Evolutionary conservation across 2,329 filamentous ascomycete genomes (phyloP).

Genomic region (Trichophyton simii): DNA sequence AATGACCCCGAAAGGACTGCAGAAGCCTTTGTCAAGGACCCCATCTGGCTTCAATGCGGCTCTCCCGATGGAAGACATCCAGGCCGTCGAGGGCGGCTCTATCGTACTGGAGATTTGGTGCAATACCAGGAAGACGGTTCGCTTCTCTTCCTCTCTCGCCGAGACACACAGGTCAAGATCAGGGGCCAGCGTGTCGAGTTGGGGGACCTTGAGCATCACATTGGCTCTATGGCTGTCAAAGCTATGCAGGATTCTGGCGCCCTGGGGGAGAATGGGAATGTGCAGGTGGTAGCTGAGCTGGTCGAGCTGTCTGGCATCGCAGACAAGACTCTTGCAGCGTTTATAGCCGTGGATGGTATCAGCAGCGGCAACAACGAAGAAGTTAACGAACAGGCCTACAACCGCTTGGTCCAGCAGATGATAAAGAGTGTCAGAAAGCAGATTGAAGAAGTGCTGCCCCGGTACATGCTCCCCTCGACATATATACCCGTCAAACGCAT

Average conservation of each 20-base stretch:
- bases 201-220: conserved; percentile 50
- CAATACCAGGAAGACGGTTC: conserved; percentile 13
- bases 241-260: not conserved
- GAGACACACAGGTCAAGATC: conserved; percentile 58
- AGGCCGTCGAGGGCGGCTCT: conserved; percentile 15
- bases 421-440: conserved; percentile 8
- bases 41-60: not conserved
- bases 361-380: not conserved
- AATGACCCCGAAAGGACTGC: conserved; percentile 14
- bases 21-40: conserved; percentile 12
- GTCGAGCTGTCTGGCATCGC: not conserved
- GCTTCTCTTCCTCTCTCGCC: conserved; percentile 15
- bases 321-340: not conserved
- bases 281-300: not conserved
- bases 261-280: not conserved
- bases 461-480: conserved; percentile 19
- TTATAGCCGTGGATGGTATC: not conserved
- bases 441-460: conserved; percentile 16
- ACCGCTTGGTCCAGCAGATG: not conserved
- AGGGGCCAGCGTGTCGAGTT: conserved; percentile 74
- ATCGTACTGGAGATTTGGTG: conserved; percentile 18
- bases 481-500: not conserved
- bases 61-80: not conserved
- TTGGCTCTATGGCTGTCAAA: conserved; percentile 23
- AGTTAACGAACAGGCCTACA: not conserved